Base-by-base conservation (phyloP, 495 filamentous ascomycete genomes). In the Talaromyces stipitatus region DNA sequence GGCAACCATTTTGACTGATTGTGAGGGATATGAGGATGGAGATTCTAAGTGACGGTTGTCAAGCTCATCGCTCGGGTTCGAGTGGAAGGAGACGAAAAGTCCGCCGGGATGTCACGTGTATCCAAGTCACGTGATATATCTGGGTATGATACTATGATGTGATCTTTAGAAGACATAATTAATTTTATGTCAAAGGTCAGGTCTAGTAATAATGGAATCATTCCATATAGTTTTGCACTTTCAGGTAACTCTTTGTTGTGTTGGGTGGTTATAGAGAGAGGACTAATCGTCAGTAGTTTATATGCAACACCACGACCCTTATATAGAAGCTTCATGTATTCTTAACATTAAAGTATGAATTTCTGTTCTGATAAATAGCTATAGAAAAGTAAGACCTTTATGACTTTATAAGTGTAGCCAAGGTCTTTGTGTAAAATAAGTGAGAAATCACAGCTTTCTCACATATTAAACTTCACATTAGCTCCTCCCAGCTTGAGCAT, bases 1-100 rank as follows among this genome's bases (percentile, higher is more conserved):
- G 77, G 91, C 92, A 73, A 89, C 83, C 94, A 98, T 98, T 80
- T 84, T 91, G 86, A 84, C 72, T 68, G 63, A 46, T 54, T 63
- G 61, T 48, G 56, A 53, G 54, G 56, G 47, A 60, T 64, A 59
- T 62, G 62, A 54, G 56, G 62, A 43, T 50, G 57, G 61, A 50
- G 43, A 45, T 41, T 55, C 33, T n/a, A 28, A 36, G 23, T 22
- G 36, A n/a, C 14, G 24, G 24, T 12, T 26, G 45, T 48, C 20
- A 55, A 28, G 38, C 18, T 47, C 43, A 51, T 51, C 16, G 38
- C n/a, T 51, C 48, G 24, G 48, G 48, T 51, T 20, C 20, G 11
- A 26, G 20, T 51, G 48, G 27, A 51, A 30, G 16, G 8, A 51
- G 27, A 51, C 45, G 45, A 48, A 48, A 48, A 48, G 45, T 26